phyloP scores from a whole-genome alignment of 345 rosid genomes.

The Firmiana major region DNA sequence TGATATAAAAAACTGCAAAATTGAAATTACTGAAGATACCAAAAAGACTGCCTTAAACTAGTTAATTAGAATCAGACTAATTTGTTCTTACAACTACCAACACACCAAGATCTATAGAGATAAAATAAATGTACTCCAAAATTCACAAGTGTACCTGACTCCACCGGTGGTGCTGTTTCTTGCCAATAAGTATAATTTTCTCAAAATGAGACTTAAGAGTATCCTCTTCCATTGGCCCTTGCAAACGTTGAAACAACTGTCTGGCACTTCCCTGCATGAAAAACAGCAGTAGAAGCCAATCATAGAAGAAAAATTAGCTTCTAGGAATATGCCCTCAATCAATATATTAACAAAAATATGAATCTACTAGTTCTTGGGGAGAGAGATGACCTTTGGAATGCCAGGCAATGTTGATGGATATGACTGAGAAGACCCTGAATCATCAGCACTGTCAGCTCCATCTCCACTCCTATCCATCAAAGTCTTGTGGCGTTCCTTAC shows the following conservation, averaged over 20 bases:
- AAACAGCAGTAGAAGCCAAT: constrained; percentile 23
- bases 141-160: constrained; percentile 57
- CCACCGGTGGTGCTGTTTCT: constrained; percentile 55
- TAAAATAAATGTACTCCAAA: constrained; percentile 1
- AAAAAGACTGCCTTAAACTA: constrained; percentile 4
- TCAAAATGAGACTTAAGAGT: constrained; percentile 94
- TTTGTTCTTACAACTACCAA: constrained; percentile 4
- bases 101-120: constrained; percentile 4
- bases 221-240: constrained; percentile 97
- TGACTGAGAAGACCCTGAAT: constrained; percentile 95
- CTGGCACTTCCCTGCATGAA: constrained; percentile 92
- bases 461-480: constrained; percentile 90
- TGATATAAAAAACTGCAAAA: background rate
- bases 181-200: constrained; percentile 75
- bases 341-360: constrained; percentile 7
- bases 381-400: constrained; percentile 74
- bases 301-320: constrained; percentile 18
- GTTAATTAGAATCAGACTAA: background rate
- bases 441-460: constrained; percentile 99
- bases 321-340: background rate
- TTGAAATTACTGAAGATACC: background rate
- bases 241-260: constrained; percentile 93
- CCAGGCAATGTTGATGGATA: constrained; percentile 99
- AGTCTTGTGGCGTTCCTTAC: constrained; percentile 96
- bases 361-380: constrained; percentile 15